Percentiles rank a stretch among this genome's conserved stretches.
phyloP scores from a whole-genome alignment of 2,329 filamentous ascomycete genomes.

The Orbilia javanica region DNA sequence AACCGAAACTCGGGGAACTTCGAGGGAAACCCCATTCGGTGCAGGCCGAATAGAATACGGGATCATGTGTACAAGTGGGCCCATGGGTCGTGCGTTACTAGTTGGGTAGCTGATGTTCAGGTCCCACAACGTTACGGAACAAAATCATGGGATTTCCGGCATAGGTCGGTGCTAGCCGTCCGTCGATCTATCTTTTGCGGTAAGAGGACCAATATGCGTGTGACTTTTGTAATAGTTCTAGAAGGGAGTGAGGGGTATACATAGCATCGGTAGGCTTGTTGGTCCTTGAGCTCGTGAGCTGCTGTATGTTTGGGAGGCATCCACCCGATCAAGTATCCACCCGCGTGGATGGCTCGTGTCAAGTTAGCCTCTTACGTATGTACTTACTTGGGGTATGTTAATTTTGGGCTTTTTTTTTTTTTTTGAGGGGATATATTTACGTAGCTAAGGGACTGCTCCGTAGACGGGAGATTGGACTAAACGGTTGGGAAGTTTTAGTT shows the following conservation, averaged over 20 bases:
- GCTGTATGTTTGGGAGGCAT: too few relatives aligned
- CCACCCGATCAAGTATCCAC: not conserved
- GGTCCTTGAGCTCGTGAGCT: conserved; percentile 5
- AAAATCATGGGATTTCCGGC: conserved; percentile 3
- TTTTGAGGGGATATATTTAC: too few relatives aligned
- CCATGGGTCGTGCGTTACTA: conserved; percentile 4
- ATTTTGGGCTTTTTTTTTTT: not conserved
- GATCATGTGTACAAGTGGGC: conserved; percentile 18
- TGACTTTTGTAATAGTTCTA: not conserved
- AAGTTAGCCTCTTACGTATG: not conserved
- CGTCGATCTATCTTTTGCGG: not conserved
- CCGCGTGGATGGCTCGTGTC: not conserved
- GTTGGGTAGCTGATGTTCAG: conserved; percentile 2
- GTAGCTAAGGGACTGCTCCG: too few relatives aligned
- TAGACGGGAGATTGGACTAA: too few relatives aligned
- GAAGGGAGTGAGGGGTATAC: conserved; percentile 7
- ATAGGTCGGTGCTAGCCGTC: not conserved
- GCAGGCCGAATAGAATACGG: not conserved
- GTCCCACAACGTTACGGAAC: conserved; percentile 5
- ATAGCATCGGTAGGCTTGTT: too few relatives aligned
- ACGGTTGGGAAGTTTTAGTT: too few relatives aligned
- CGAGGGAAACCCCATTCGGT: not conserved
- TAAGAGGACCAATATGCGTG: not conserved
- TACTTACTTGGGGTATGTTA: not conserved
- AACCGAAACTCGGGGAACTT: not conserved